Evolutionary conservation across 495 filamentous ascomycete species (phyloP), one percentile per base, ranked within the genome.

Genomic region (Cetradonia linearis): DNA sequence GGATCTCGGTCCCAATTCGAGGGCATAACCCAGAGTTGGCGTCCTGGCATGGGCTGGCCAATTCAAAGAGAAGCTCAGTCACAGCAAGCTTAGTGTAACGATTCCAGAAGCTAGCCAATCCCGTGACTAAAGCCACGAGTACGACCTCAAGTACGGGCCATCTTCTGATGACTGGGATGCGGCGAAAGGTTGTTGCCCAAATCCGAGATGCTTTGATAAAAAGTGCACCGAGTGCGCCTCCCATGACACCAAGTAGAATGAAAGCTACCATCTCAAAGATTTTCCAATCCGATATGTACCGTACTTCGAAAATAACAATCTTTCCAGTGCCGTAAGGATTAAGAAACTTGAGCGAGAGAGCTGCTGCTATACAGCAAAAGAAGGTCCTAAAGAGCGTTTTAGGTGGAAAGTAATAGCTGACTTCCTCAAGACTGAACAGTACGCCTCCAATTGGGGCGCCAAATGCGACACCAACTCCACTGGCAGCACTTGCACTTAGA

Each of bases 371-470:
- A 72, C 92, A 98, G 72, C 91, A 96, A 73, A 96, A 98, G 76
- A 98, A 97, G 1, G 93, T 98, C 42, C 93, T 79, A 74, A 98
- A 98, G 4, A 98, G 81, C 3, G 92, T 96, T 73, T 98, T 97
- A n/a, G 93, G 88, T 5, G 92, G 93, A 71, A 96, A 96, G 70
- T 96, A 98, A 71, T 98, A 98, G 70, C 86, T 87, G 67, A 96
- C 89, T 78, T 97, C 92, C 72, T 97, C 92, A 28, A 97, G 73
- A 58, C 90, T 89, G 70, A 97, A 97, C 9, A 97, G 78, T 16
- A 97, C 92, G 40, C 92, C 92, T 11, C 89, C 89, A 55, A 96
- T 86, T 13, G 92, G 92, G 2, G 92, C 91, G 30, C 92, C 92
- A 70, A 97, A 97, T 25, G 92, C 92, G 20, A 97, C 92, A 18